Base-by-base conservation (phyloP, 371 early-diverging fungal genomes). In the Basidiobolus meristosporus region DNA sequence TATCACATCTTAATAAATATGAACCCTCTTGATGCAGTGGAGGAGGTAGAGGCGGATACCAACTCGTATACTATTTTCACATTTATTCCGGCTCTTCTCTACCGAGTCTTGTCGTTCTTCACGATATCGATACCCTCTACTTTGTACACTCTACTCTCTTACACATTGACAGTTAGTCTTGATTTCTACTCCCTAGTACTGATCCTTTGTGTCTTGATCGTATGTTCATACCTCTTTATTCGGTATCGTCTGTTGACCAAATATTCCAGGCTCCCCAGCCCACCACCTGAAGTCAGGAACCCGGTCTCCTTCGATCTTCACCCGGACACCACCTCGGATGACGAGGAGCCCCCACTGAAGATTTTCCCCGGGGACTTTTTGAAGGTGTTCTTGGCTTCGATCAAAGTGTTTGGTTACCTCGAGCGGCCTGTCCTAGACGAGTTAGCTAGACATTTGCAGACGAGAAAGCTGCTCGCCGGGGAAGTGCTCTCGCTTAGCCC, bases 351-450 rank as follows among this genome's bases (percentile, higher is more conserved):
- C 12, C 23, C 45, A 31, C 38, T 26, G 10, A 1, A 59, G 21
- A 57, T 61, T 34, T 85, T 83, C 46, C 82, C 87, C 1, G 83
- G 82, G 45, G 85, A 85, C 46, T 81, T 87, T 43, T 54, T 86
- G 39, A 74, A 75, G 32, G 82, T 80, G 1, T 86, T 90, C 47
- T 62, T 90, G 39, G 69, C 76, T 1, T 73, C 75, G 11, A 92
- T 93, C 57, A 90, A 90, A 53, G 82, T 93, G n/a, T 95, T 97
- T 69, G 92, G 92, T 1, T 93, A 91, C 51, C 63, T 97, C 26
- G 97, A 97, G 43, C 72, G 85, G 47, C 88, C 88, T 4, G 92
- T 97, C 31, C 90, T 97, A 57, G 84, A 86, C 58, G 93, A 96
- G 53, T 65, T 96, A 26, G 81, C 89, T 3, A 60, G 88, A 20